phyloP scores from a whole-genome alignment of 176 grass and related monocot species.

The Neostapfia colusana region DNA sequence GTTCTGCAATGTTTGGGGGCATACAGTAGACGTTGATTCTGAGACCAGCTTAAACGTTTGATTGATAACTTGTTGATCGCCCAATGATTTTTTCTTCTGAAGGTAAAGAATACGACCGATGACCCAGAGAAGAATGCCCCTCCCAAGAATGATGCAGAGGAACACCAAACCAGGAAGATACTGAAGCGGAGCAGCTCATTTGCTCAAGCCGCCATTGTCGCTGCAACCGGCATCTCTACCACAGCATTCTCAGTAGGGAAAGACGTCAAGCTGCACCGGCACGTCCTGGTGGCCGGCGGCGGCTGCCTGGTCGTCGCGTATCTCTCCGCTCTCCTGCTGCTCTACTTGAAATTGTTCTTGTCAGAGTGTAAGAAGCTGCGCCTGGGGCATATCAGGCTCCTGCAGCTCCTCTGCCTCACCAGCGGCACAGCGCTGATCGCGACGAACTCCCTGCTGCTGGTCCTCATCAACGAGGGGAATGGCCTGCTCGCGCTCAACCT shows the following conservation, averaged over 20 bases:
- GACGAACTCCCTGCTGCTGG: constrained; percentile 32
- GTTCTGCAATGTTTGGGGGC: background rate
- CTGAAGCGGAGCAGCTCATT: constrained; percentile 15
- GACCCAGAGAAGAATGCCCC: constrained; percentile 6
- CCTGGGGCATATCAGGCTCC: constrained; percentile 8
- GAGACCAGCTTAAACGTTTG: background rate
- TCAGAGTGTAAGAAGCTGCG: constrained; percentile 27
- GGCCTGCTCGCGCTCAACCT: constrained; percentile 30
- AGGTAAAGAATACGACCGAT: background rate
- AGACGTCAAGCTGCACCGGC: constrained; percentile 25
- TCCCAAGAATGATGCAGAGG: background rate
- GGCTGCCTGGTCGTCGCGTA: constrained; percentile 19
- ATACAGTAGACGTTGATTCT: too few species aligned
- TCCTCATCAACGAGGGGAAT: constrained; percentile 34
- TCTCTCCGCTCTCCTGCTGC: constrained; percentile 22
- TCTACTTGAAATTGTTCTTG: constrained; percentile 41
- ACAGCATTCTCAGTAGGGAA: constrained; percentile 33
- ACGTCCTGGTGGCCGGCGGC: constrained; percentile 22
- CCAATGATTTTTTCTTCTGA: background rate
- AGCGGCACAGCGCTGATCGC: constrained; percentile 29
- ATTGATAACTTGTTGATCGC: background rate
- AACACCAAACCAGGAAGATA: constrained; percentile 5
- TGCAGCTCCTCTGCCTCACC: constrained; percentile 37
- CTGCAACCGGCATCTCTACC: constrained; percentile 24
- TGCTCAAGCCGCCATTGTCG: constrained; percentile 23